Evolutionary conservation across 1,284 basidiomycete species (phyloP).

Genomic region (Gastroboletus turbinatus): DNA sequence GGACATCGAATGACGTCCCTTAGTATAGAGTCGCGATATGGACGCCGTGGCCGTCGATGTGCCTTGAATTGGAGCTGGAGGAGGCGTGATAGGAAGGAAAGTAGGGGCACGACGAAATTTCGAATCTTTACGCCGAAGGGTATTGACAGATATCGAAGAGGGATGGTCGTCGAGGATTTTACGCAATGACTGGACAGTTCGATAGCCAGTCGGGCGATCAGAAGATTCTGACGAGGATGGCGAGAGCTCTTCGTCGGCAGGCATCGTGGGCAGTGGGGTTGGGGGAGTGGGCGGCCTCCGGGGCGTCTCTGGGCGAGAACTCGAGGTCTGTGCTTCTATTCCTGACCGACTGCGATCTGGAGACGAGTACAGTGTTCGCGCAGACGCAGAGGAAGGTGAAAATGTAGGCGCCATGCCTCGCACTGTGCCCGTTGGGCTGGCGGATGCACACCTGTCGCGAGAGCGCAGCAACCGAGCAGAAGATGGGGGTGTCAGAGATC

Average conservation of each 20-base stretch:
- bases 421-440: constrained; percentile 19
- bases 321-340: constrained; percentile 12
- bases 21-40: constrained; percentile 71
- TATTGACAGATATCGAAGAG: constrained; percentile 25
- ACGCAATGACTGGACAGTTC: constrained; percentile 62
- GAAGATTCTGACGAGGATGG: constrained; percentile 45
- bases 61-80: constrained; percentile 49
- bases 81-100: constrained; percentile 45
- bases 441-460: constrained; percentile 22
- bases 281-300: constrained; percentile 27
- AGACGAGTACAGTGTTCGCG: constrained; percentile 8
- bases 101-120: constrained; percentile 18
- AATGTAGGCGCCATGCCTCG: constrained; percentile 8
- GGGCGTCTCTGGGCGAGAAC: constrained; percentile 41
- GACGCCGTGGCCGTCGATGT: constrained; percentile 74
- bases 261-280: constrained; percentile 45
- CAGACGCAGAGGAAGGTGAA: constrained; percentile 15
- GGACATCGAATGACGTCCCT: constrained; percentile 59
- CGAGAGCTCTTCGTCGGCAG: constrained; percentile 55
- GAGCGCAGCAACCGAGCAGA: constrained; percentile 32
- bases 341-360: constrained; percentile 12
- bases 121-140: constrained; percentile 13
- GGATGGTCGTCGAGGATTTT: constrained; percentile 66
- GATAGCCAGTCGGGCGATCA: constrained; percentile 50
- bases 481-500: constrained; percentile 35